Conservation (phyloP, 495 filamentous ascomycete genomes). For the Hamigera avellanea region DNA sequence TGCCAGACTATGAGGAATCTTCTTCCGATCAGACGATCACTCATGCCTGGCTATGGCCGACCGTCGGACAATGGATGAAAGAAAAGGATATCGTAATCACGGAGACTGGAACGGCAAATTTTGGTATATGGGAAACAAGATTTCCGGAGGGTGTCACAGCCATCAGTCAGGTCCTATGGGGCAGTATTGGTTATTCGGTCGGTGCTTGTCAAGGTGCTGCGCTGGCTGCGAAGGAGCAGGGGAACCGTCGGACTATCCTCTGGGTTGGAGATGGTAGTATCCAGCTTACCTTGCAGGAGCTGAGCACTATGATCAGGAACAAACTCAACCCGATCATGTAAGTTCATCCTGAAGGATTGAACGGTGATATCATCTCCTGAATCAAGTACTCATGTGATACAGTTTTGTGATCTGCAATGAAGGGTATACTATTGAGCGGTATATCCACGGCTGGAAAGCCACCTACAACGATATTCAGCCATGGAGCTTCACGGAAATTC, state of each 20-base stretch:
- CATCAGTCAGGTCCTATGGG: constrained; percentile 80
- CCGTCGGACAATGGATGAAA: constrained; percentile 63
- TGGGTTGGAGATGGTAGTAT: constrained; percentile 84
- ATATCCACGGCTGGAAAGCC: constrained; percentile 53
- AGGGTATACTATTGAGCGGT: constrained; percentile 46
- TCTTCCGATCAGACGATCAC: constrained; percentile 49
- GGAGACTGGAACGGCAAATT: constrained; percentile 83
- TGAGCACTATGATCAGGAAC: constrained; percentile 76
- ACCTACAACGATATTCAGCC: constrained; percentile 67
- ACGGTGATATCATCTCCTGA: neutral
- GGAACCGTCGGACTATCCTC: constrained; percentile 55
- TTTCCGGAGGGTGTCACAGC: constrained; percentile 67
- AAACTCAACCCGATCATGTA: constrained; percentile 69
- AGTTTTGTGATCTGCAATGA: constrained; percentile 52
- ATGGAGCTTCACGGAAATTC: constrained; percentile 63
- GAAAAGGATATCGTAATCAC: constrained; percentile 72
- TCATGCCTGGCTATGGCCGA: constrained; percentile 82
- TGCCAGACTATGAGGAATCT: constrained; percentile 39
- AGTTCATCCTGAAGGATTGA: constrained; percentile 9
- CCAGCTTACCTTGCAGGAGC: constrained; percentile 74
- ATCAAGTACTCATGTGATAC: neutral
- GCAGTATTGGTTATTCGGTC: constrained; percentile 74
- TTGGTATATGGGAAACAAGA: constrained; percentile 80
- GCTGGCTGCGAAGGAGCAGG: constrained; percentile 55
- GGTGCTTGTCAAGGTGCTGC: constrained; percentile 70